phyloP scores from a whole-genome alignment of 371 early-diverging fungal genomes.

The Phascolomyces articulosus region DNA sequence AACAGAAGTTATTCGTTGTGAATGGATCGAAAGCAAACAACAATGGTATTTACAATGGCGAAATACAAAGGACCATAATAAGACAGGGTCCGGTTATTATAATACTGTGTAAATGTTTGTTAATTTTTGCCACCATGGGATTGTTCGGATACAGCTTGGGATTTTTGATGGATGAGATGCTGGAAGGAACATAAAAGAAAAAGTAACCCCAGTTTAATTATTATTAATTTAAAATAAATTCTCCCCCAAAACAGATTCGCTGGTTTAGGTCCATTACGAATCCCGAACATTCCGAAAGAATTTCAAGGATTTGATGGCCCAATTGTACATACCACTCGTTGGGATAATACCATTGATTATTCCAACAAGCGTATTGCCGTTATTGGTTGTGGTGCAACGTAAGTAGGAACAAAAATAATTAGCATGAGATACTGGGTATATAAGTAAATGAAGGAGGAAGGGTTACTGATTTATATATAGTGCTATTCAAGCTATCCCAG shows the following conservation, averaged over 20 bases:
- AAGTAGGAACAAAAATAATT: conserved; percentile 2
- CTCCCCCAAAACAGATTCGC: conserved; percentile 27
- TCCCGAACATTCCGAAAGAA: conserved; percentile 53
- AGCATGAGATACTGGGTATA: too few species aligned
- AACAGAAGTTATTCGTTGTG: conserved; percentile 24
- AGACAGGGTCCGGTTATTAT: conserved; percentile 17
- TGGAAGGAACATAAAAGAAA: conserved; percentile 2
- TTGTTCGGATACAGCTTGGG: too few species aligned
- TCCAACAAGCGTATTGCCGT: conserved; percentile 53
- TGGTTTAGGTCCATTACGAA: conserved; percentile 37
- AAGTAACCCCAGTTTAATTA: too few species aligned
- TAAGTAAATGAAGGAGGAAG: too few species aligned
- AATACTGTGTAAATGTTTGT: conserved; percentile 41
- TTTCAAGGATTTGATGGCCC: conserved; percentile 50
- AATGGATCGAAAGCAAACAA: conserved; percentile 19
- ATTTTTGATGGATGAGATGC: too few species aligned
- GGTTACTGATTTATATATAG: conserved; percentile 16
- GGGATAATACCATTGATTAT: conserved; percentile 49
- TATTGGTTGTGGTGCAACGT: conserved; percentile 61
- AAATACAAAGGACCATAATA: conserved; percentile 1
- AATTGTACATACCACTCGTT: conserved; percentile 51
- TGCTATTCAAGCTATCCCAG: conserved; percentile 58
- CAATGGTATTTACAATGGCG: conserved; percentile 45
- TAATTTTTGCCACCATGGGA: too few species aligned
- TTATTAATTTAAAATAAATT: too few species aligned